Conservation (phyloP, 1,284 basidiomycete genomes). For the Apiotrichum mycotoxinovorans region DNA sequence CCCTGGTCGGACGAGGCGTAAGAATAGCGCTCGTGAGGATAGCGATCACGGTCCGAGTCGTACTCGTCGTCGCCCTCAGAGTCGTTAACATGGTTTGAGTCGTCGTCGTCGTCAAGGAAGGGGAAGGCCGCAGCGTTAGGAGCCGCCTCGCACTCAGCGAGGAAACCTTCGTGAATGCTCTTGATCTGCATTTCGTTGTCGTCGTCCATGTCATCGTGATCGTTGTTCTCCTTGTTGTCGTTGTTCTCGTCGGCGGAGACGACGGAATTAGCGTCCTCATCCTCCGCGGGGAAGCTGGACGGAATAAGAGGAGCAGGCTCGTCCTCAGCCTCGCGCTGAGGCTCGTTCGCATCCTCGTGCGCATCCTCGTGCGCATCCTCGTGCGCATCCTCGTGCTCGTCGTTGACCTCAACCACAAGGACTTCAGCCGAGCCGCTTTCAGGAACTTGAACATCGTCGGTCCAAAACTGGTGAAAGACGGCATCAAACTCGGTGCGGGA, state of each 20-base stretch:
- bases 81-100: not conserved
- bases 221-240: not conserved
- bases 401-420: no score
- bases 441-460: no score
- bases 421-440: not conserved
- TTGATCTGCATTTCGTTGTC: not conserved
- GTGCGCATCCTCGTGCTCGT: not conserved
- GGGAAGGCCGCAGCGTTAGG: no score
- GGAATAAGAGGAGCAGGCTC: not conserved
- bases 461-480: no score
- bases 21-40: no score
- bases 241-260: not conserved
- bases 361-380: not conserved
- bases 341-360: not conserved
- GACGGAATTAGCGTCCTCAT: constrained; percentile 1
- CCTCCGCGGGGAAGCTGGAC: not conserved
- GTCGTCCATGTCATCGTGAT: not conserved
- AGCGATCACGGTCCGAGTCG: no score
- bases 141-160: no score
- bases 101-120: no score
- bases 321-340: not conserved
- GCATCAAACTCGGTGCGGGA: no score
- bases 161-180: no score
- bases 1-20: not conserved
- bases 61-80: not conserved